A percentile compares a stretch with the other conserved stretches of the same genome.
These are phyloP conservation scores for Pythium angustatum DNA, from an alignment of 352 stramenopile species.

Conservation along the genomic window DNA sequence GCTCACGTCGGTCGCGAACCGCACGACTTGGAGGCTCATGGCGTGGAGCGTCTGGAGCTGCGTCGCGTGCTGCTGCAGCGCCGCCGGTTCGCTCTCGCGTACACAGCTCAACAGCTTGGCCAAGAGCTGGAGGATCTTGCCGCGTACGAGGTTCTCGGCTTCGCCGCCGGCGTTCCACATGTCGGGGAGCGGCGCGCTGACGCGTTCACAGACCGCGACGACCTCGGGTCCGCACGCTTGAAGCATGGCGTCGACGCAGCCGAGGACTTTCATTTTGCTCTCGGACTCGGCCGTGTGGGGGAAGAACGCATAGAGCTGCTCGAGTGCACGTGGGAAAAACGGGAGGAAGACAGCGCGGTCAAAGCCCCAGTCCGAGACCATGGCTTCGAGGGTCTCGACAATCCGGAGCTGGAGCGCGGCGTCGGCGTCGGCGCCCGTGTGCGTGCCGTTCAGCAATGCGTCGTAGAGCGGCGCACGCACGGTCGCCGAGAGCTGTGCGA, in stretches of 20 bases:
- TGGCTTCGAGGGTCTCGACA: conserved; percentile 76
- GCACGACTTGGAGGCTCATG: conserved; percentile 75
- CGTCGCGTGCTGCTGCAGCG: conserved; percentile 6
- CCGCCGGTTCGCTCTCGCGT: conserved; percentile 39
- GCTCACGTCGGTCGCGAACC: conserved; percentile 68
- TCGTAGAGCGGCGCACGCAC: conserved; percentile 82
- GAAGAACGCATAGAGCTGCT: conserved; percentile 74
- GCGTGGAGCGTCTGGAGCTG: conserved; percentile 47
- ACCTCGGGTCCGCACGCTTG: conserved; percentile 59
- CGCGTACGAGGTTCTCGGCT: conserved; percentile 75
- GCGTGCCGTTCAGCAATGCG: conserved; percentile 44
- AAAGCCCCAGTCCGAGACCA: conserved; percentile 85
- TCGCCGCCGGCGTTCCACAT: conserved; percentile 77
- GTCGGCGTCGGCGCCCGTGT: conserved; percentile 42
- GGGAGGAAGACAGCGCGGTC: conserved; percentile 67
- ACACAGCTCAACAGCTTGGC: conserved; percentile 60
- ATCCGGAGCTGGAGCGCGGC: conserved; percentile 69
- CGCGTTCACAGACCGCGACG: conserved; percentile 53
- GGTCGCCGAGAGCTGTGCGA: conserved; percentile 72
- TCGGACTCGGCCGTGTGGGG: conserved; percentile 58
- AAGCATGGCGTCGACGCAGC: conserved; percentile 71
- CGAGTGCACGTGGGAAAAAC: conserved; percentile 60
- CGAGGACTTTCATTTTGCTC: conserved; percentile 80
- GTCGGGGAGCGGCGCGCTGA: conserved; percentile 63
- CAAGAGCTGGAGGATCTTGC: conserved; percentile 82